Percentiles rank a stretch among this genome's conserved stretches.
These are phyloP conservation scores for Fusarium heterosporum DNA, from an alignment of 2,329 filamentous ascomycete genomes.

Conservation along the genomic window DNA sequence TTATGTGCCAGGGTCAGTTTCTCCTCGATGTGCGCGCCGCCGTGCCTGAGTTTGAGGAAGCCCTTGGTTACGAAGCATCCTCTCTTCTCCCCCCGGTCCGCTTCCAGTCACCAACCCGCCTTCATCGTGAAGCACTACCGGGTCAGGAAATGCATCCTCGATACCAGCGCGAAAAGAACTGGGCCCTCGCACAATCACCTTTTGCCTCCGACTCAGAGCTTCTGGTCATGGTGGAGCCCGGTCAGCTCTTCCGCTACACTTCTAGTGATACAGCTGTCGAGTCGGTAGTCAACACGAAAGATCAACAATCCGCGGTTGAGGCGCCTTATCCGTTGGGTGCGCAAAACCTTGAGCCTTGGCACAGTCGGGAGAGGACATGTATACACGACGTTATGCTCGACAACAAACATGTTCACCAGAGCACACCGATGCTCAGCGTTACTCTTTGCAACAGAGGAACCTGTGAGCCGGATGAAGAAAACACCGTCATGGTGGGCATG, in stretches of 20 bases:
- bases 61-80: constrained; percentile 18
- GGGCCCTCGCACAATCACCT: constrained; percentile 34
- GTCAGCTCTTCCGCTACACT: constrained; percentile 31
- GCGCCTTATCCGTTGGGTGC: constrained; percentile 26
- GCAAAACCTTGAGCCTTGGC: constrained; percentile 26
- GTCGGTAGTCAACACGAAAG: background rate
- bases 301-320: constrained; percentile 28
- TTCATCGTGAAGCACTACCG: constrained; percentile 21
- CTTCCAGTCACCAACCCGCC: constrained; percentile 22
- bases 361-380: constrained; percentile 22
- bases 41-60: constrained; percentile 30
- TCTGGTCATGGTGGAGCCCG: constrained; percentile 37
- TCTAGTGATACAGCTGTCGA: constrained; percentile 21
- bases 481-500: constrained; percentile 40
- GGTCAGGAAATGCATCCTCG: constrained; percentile 29
- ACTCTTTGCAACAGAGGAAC: constrained; percentile 38
- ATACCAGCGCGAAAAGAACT: constrained; percentile 42
- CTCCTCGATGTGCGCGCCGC: constrained; percentile 37
- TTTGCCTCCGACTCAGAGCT: constrained; percentile 27
- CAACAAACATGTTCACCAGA: constrained; percentile 36
- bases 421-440: constrained; percentile 38
- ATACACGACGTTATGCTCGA: constrained; percentile 37
- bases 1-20: constrained; percentile 39
- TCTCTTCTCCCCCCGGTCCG: constrained; percentile 21
- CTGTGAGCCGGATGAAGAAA: constrained; percentile 30